Conservation (phyloP, 257 asterid genomes). For the Ballota nigra region DNA sequence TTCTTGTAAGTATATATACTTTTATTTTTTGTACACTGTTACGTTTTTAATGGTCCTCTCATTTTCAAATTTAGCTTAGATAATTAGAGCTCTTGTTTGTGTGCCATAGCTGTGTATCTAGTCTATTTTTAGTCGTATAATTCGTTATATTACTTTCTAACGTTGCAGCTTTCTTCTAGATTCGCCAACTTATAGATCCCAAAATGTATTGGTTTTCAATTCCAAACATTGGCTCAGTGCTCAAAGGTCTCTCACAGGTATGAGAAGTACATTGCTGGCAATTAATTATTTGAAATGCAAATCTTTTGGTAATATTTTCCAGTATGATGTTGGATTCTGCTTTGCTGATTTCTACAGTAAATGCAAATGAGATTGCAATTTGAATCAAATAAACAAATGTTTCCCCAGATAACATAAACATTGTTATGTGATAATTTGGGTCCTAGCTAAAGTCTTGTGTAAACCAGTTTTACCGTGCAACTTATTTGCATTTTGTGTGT, state of each 20-base stretch:
- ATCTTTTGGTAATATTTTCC: neutral
- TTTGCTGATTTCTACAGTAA: neutral
- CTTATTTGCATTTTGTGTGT: too few species aligned
- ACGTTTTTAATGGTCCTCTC: neutral
- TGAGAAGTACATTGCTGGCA: conserved; percentile 16
- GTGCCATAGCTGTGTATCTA: neutral
- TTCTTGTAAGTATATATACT: conserved; percentile 63
- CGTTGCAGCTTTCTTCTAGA: conserved; percentile 45
- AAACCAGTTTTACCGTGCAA: too few species aligned
- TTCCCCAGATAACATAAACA: neutral
- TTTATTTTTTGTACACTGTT: neutral
- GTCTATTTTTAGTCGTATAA: neutral
- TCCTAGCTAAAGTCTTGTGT: too few species aligned
- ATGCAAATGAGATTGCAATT: neutral
- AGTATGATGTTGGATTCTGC: neutral
- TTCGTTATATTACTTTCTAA: conserved; percentile 24
- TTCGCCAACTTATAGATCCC: conserved; percentile 86
- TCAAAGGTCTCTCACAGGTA: conserved; percentile 95
- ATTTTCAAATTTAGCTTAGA: neutral
- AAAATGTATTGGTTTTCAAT: conserved; percentile 96
- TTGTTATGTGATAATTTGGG: neutral
- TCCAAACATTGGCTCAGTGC: conserved; percentile 91
- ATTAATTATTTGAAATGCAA: neutral
- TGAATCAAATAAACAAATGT: neutral
- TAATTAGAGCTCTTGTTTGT: neutral